These are phyloP conservation scores for Streptanthus diversifolius DNA, from an alignment of 345 rosid species.

Conservation along the genomic window DNA sequence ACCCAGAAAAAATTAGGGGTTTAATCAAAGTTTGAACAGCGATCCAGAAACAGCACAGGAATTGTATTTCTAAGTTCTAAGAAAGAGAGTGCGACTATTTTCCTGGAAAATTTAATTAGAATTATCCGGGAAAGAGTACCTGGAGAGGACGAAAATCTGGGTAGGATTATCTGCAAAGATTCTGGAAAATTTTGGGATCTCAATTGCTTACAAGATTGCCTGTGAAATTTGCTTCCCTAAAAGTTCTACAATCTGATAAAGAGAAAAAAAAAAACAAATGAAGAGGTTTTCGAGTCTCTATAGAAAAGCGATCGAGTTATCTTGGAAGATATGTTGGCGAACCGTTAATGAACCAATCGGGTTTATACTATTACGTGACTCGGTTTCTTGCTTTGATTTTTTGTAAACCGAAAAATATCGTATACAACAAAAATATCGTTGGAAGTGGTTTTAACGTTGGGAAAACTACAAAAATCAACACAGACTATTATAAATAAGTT, in stretches of 20 bases:
- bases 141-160: constrained; percentile 23
- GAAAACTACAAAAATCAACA: no score
- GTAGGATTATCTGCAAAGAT: background rate
- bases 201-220: constrained; percentile 25
- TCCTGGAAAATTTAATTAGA: background rate
- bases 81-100: background rate
- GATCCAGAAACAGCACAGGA: background rate
- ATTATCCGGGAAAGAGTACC: constrained; percentile 14
- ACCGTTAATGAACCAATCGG: constrained; percentile 13
- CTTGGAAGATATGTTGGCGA: background rate
- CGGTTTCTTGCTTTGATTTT: background rate
- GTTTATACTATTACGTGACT: background rate
- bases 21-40: background rate
- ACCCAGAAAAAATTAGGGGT: background rate
- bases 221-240: constrained; percentile 16
- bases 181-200: constrained; percentile 5
- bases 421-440: no score
- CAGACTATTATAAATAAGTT: no score
- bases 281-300: background rate
- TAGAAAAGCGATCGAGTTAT: constrained; percentile 3
- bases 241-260: background rate
- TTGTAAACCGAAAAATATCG: background rate
- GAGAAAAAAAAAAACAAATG: background rate
- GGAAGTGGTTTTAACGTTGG: no score
- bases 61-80: background rate